Conservation (phyloP, 352 stramenopile species). For the Phytophthora pistaciae region DNA sequence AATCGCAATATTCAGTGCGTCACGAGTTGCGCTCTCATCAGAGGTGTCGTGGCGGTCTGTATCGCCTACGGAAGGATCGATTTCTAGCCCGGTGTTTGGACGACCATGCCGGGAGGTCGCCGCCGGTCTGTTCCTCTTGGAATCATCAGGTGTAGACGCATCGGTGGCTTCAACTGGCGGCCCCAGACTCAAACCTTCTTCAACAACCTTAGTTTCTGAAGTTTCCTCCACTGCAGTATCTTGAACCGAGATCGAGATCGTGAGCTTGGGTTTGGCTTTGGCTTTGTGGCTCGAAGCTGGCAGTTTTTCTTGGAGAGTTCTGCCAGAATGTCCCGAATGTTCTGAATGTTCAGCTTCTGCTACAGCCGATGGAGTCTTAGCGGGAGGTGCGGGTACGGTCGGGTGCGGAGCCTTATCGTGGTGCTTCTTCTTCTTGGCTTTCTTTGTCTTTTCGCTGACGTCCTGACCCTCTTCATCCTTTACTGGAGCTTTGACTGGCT, state of each 20-base stretch:
- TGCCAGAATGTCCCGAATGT: neutral
- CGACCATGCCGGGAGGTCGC: slow-evolving; percentile 4
- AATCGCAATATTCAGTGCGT: slow-evolving; percentile 41
- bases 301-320: slow-evolving; percentile 9
- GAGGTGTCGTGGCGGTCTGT: slow-evolving; percentile 19
- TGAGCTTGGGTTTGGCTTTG: neutral
- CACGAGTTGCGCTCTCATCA: slow-evolving; percentile 18
- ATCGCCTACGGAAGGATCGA: slow-evolving; percentile 9
- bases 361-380: neutral
- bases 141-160: slow-evolving; percentile 12
- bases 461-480: slow-evolving; percentile 7
- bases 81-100: slow-evolving; percentile 11
- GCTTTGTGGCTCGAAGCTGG: neutral
- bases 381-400: neutral
- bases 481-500: neutral
- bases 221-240: neutral
- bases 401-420: slow-evolving; percentile 2
- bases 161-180: slow-evolving; percentile 26
- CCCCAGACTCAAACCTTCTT: slow-evolving; percentile 10
- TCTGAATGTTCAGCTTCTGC: slow-evolving; percentile 3
- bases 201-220: neutral
- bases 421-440: slow-evolving; percentile 30
- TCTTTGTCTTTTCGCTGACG: slow-evolving; percentile 31
- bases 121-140: slow-evolving; percentile 9
- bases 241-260: slow-evolving; percentile 8